Evolutionary conservation across 495 filamentous ascomycete genomes (phyloP).

Genomic region (Rhypophila decipiens): DNA sequence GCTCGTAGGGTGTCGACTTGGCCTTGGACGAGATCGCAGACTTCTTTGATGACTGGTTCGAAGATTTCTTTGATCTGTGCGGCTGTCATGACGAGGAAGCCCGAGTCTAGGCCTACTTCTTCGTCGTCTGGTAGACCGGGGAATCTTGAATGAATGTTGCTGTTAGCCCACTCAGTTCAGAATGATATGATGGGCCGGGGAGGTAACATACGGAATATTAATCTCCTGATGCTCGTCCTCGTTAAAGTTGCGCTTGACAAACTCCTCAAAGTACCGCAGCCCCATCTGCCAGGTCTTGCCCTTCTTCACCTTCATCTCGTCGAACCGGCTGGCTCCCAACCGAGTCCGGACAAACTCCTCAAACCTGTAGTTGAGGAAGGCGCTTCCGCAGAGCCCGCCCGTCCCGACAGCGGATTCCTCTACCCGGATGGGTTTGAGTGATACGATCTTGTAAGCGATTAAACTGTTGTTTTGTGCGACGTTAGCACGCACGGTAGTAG

Average conservation of each 20-base stretch:
- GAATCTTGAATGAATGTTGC: constrained; percentile 36
- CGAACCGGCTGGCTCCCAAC: constrained; percentile 51
- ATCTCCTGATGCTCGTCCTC: constrained; percentile 64
- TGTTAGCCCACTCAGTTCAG: background rate
- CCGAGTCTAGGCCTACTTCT: constrained; percentile 53
- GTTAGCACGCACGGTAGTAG: constrained; percentile 12
- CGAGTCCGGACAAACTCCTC: constrained; percentile 58
- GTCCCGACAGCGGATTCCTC: constrained; percentile 61
- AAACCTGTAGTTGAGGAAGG: constrained; percentile 65
- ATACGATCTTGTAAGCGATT: constrained; percentile 62
- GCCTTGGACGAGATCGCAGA: constrained; percentile 53
- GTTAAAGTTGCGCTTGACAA: constrained; percentile 68
- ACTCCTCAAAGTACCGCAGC: constrained; percentile 59
- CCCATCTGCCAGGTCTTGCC: constrained; percentile 69
- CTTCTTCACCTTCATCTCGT: constrained; percentile 54
- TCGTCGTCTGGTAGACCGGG: constrained; percentile 66
- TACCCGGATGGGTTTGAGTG: constrained; percentile 51
- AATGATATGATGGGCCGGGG: background rate
- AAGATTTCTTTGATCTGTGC: constrained; percentile 58
- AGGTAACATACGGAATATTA: constrained; percentile 51
- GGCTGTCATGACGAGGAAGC: constrained; percentile 57
- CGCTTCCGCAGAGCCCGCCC: constrained; percentile 60
- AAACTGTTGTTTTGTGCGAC: constrained; percentile 36
- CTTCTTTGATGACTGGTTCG: constrained; percentile 58
- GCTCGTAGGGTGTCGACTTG: constrained; percentile 54